Evolutionary conservation across 1,284 basidiomycete species (phyloP).

Genomic region (Malassezia sp.): DNA sequence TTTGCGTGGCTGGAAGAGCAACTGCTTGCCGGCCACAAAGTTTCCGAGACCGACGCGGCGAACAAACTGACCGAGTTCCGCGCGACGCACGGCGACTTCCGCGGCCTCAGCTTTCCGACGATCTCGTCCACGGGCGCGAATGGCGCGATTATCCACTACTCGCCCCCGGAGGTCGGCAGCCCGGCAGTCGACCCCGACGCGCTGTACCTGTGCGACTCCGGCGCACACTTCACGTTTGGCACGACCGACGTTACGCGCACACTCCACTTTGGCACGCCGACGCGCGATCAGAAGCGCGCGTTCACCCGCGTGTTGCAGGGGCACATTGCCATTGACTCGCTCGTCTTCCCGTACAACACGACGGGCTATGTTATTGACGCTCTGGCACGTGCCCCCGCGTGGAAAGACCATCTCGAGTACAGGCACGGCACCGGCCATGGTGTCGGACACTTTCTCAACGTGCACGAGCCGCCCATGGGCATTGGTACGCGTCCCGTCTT

Average conservation of each 20-base stretch:
- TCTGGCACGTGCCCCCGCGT: slow-evolving; percentile 69
- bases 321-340: slow-evolving; percentile 78
- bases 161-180: slow-evolving; percentile 63
- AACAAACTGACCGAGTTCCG: slow-evolving; percentile 67
- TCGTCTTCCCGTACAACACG: slow-evolving; percentile 75
- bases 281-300: slow-evolving; percentile 67
- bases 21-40: slow-evolving; percentile 56
- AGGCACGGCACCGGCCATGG: slow-evolving; percentile 47
- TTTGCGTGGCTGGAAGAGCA: slow-evolving; percentile 90
- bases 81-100: slow-evolving; percentile 65
- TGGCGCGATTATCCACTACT: slow-evolving; percentile 88
- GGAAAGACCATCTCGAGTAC: slow-evolving; percentile 76
- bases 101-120: slow-evolving; percentile 78
- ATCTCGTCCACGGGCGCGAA: slow-evolving; percentile 81
- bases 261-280: slow-evolving; percentile 80
- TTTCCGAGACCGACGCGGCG: slow-evolving; percentile 73
- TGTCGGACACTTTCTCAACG: slow-evolving; percentile 39
- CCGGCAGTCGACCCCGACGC: slow-evolving; percentile 54
- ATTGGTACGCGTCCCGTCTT: slow-evolving; percentile 41
- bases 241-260: slow-evolving; percentile 77
- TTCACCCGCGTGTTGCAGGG: slow-evolving; percentile 92
- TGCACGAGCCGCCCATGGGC: slow-evolving; percentile 45
- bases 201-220: slow-evolving; percentile 86
- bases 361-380: slow-evolving; percentile 69
- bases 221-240: slow-evolving; percentile 77